Evolutionary conservation across 495 filamentous ascomycete genomes (phyloP).

Genomic region (Trichoderma virens): DNA sequence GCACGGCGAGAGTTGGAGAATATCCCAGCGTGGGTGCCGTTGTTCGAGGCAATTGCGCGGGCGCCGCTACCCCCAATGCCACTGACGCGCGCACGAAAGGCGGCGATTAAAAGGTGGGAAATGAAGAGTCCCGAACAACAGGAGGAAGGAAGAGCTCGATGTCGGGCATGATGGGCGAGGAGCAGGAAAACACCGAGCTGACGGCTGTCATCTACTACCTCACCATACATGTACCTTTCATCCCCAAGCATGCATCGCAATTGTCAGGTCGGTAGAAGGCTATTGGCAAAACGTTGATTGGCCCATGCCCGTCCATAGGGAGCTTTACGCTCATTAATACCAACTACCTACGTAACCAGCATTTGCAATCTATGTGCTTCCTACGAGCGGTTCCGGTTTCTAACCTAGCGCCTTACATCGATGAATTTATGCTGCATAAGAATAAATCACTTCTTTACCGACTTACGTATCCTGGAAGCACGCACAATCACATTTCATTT

Average conservation of each 20-base stretch:
- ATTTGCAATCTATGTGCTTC: too few species aligned
- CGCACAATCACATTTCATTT: too few species aligned
- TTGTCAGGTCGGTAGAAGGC: neutral
- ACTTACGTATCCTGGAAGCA: too few species aligned
- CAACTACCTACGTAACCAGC: too few species aligned
- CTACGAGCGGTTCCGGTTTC: too few species aligned
- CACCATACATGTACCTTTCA: neutral
- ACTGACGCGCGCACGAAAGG: neutral
- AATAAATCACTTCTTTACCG: too few species aligned
- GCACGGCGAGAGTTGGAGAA: neutral
- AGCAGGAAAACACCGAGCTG: neutral
- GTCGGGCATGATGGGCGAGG: too few species aligned
- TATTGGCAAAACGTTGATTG: neutral
- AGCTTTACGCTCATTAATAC: too few species aligned
- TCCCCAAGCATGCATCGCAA: neutral
- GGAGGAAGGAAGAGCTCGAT: neutral
- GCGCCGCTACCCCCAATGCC: conserved; percentile 3
- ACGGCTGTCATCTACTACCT: neutral
- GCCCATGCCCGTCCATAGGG: neutral
- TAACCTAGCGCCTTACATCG: too few species aligned
- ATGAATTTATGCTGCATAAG: too few species aligned
- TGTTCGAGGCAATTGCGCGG: conserved; percentile 1
- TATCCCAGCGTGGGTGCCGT: neutral
- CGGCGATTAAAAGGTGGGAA: conserved; percentile 2
- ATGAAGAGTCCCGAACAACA: neutral